Evolutionary conservation across 495 filamentous ascomycete species (phyloP), one percentile per base, ranked within the genome.

Genomic region (Monascus purpureus): DNA sequence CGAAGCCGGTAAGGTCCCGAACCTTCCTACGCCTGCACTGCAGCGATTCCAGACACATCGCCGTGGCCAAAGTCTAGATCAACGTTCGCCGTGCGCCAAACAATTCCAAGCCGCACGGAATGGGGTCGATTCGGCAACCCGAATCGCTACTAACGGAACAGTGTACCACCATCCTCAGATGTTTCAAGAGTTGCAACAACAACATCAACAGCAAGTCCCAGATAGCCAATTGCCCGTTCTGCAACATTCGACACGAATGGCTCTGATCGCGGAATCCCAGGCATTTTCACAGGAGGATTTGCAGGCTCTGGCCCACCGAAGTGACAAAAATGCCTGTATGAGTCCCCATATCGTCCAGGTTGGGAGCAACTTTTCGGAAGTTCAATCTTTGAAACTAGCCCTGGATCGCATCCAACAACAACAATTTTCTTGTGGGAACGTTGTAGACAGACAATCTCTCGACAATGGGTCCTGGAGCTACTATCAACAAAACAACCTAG

Each of bases 51-150:
- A 57, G 46, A 60, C 66, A 49, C 80, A 87, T 51, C 57, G 80
- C 55, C 71, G 82, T 53, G 82, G 82, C 45, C 75, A 82, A 59
- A 86, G 79, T 55, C 61, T 90, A 36, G 82, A 86, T 61, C 73
- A 74, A 36, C 63, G 72, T 38, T 55, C 51, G 32, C 55, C 67
- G 53, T 61, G 67, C 62, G 54, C 51, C 53, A 58, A 56, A 47
- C 58, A 45, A 52, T 39, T 50, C 50, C 41, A 58, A 53, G 41
- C 46, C 49, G 30, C 42, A 50, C 52, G 63, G 50, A 69, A 70
- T 59, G 66, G 65, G 34, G 5, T 9, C 20, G 20, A 22, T 22
- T 5, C 9, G 20, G 65, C 57, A 55, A 62, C 74, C 70, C 70
- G 67, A 65, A 74, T 57, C 13, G 20, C 8, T 56, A 65, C 69